phyloP scores from a whole-genome alignment of 208 protist genomes.

The Leishmania martiniquensis region DNA sequence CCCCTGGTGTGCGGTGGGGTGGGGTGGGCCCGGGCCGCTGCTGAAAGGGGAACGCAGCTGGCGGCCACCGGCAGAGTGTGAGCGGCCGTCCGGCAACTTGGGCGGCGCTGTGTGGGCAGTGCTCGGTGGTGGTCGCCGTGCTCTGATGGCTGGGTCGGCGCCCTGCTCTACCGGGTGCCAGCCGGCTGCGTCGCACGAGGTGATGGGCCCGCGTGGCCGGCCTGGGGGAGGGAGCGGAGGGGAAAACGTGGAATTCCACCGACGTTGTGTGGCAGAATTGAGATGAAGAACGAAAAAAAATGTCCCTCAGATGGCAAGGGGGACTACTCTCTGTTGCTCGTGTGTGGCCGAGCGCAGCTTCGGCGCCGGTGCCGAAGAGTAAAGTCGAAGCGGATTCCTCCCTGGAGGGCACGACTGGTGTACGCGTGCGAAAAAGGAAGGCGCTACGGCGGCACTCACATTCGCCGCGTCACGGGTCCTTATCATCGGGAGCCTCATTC shows the following conservation, averaged over 20 bases:
- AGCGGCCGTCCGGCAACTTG: not conserved
- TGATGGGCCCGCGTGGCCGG: not conserved
- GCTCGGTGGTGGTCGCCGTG: not conserved
- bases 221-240: not conserved
- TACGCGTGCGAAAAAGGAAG: not conserved
- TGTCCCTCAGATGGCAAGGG: not conserved
- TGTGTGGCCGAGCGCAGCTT: not conserved
- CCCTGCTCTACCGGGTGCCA: not conserved
- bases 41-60: no score
- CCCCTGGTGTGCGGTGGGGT: no score
- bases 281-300: not conserved
- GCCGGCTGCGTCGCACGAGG: not conserved
- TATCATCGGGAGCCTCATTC: not conserved
- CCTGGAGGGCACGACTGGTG: not conserved
- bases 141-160: not conserved
- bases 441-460: not conserved
- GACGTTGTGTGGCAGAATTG: not conserved
- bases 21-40: no score
- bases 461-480: not conserved
- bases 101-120: not conserved
- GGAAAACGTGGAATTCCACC: not conserved
- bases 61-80: not conserved
- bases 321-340: not conserved
- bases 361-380: not conserved
- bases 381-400: not conserved